Conservation (phyloP, 1,284 basidiomycete species). For the Puccinia horiana region DNA sequence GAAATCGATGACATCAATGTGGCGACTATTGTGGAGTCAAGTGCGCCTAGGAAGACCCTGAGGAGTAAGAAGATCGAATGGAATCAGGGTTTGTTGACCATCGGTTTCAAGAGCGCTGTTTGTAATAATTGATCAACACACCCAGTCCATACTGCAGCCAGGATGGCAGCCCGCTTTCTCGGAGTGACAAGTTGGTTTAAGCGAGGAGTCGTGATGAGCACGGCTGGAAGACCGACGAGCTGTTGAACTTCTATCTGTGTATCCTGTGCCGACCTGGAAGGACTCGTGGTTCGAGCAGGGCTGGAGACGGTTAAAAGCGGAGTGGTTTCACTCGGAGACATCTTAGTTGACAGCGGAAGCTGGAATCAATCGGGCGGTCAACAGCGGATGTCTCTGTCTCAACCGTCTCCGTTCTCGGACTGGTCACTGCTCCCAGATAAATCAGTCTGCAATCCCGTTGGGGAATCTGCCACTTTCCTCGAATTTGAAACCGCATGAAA, state of each 20-base stretch:
- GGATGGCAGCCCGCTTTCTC: background rate
- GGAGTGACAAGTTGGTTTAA: conserved; percentile 3
- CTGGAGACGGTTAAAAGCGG: background rate
- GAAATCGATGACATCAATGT: conserved; percentile 57
- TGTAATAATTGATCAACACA: background rate
- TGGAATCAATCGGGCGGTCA: background rate
- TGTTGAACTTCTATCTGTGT: background rate
- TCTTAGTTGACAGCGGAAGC: background rate
- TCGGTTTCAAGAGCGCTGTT: background rate
- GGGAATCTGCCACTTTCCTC: background rate
- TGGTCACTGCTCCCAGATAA: background rate
- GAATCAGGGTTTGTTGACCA: background rate
- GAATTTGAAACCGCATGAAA: background rate
- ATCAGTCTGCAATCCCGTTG: background rate
- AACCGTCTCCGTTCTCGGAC: too few species aligned
- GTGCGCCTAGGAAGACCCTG: conserved; percentile 45
- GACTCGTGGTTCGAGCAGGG: background rate
- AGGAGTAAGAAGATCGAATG: background rate
- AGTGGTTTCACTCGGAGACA: conserved; percentile 29
- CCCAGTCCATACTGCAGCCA: conserved; percentile 26
- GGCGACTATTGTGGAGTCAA: conserved; percentile 56
- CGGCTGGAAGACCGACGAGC: background rate
- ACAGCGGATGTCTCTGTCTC: background rate
- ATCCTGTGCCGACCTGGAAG: background rate
- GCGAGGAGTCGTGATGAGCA: background rate